Evolutionary conservation across 2,329 filamentous ascomycete species (phyloP).

Genomic region (Colletotrichum tofieldiae): DNA sequence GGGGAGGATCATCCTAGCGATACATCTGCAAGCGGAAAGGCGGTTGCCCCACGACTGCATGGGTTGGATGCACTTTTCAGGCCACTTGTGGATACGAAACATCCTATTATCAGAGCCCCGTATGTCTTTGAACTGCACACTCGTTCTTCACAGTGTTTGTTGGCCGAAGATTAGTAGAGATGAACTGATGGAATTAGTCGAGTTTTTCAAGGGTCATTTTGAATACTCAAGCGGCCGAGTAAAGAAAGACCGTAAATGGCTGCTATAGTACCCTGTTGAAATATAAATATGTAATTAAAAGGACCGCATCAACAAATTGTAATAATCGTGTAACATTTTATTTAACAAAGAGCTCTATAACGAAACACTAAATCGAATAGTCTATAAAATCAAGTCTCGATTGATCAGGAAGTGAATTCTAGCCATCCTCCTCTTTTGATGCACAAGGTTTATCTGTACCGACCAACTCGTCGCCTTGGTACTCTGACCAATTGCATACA

Average conservation of each 20-base stretch:
- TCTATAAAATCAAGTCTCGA: background rate
- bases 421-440: background rate
- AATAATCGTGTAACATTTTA: background rate
- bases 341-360: background rate
- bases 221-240: background rate
- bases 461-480: background rate
- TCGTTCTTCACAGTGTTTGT: background rate
- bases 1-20: no score
- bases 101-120: no score
- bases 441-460: background rate
- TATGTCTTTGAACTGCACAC: no score
- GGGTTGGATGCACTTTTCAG: no score
- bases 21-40: no score
- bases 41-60: no score
- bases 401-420: background rate
- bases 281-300: background rate
- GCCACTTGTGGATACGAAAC: no score
- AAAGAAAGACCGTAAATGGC: background rate
- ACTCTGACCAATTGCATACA: background rate
- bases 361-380: background rate
- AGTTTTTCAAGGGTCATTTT: background rate
- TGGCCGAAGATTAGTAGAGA: background rate
- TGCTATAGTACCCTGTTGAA: background rate
- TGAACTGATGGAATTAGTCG: background rate
- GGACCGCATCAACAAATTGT: background rate